Evolutionary conservation across 495 filamentous ascomycete genomes (phyloP).

Genomic region (Xylaria scruposa): DNA sequence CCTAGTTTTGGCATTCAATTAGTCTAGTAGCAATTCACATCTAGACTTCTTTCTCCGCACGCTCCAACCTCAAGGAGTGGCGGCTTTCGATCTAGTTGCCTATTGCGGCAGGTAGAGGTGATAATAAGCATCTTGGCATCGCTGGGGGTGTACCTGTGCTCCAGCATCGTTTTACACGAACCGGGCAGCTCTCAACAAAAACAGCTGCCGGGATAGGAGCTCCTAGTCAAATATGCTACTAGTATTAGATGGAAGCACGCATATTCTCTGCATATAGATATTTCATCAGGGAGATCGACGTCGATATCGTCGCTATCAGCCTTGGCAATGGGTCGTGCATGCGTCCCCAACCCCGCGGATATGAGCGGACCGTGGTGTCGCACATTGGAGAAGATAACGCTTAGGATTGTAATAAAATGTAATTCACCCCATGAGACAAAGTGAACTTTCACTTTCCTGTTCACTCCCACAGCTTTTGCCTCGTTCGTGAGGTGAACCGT

Average conservation of each 20-base stretch:
- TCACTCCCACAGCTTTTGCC: background rate
- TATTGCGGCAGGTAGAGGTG: constrained; percentile 26
- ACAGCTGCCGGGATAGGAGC: background rate
- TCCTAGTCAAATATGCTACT: background rate
- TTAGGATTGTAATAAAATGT: constrained; percentile 3
- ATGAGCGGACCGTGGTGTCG: background rate
- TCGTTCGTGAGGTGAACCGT: constrained; percentile 5
- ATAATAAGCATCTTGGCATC: constrained; percentile 14
- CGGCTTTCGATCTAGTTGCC: constrained; percentile 16
- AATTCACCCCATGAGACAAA: background rate
- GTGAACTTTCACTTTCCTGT: background rate
- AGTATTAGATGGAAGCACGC: background rate
- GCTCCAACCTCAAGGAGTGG: constrained; percentile 6
- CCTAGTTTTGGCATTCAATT: constrained; percentile 5
- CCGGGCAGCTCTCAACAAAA: constrained; percentile 18
- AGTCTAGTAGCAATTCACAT: background rate
- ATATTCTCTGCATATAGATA: background rate
- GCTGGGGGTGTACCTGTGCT: background rate
- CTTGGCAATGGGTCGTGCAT: constrained; percentile 17
- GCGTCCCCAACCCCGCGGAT: constrained; percentile 13
- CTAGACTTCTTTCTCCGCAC: constrained; percentile 21
- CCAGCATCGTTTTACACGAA: background rate
- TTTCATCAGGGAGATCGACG: background rate
- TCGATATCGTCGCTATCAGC: constrained; percentile 15
- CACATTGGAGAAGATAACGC: background rate